Percentiles rank a stretch among this genome's conserved stretches.
Conservation (phyloP, 306 rosid genomes). For the Dryas drummondii region DNA sequence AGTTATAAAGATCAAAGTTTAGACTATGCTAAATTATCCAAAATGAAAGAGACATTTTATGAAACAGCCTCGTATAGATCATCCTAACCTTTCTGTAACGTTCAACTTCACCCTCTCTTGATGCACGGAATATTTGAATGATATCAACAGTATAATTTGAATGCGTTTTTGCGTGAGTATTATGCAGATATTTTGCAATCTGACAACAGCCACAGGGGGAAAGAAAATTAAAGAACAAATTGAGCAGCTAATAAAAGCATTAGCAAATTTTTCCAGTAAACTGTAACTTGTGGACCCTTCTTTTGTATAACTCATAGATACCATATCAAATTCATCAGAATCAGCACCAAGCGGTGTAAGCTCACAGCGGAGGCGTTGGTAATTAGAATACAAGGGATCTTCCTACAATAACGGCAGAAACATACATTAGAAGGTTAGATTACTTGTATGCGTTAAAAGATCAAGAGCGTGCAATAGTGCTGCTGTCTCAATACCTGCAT, state of each 20-base stretch:
- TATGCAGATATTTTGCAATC: constrained; percentile 74
- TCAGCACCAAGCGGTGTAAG: constrained; percentile 57
- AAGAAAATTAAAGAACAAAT: constrained; percentile 13
- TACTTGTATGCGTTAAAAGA: not conserved
- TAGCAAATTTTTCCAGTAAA: not conserved
- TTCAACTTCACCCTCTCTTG: constrained; percentile 71
- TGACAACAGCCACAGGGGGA: constrained; percentile 26
- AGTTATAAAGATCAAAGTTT: constrained; percentile 17
- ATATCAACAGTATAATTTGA: constrained; percentile 69
- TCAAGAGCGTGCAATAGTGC: not conserved
- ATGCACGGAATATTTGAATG: constrained; percentile 65
- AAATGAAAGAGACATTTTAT: constrained; percentile 3
- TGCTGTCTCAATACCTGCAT: constrained; percentile 55
- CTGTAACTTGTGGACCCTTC: not conserved
- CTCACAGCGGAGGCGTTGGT: constrained; percentile 74
- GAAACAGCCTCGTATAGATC: constrained; percentile 16
- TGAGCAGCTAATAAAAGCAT: constrained; percentile 5
- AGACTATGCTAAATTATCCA: constrained; percentile 8
- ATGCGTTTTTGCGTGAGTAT: constrained; percentile 92
- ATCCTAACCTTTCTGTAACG: constrained; percentile 65
- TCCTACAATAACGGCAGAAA: constrained; percentile 46
- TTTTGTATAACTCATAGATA: constrained; percentile 32
- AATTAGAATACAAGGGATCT: constrained; percentile 74
- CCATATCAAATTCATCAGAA: constrained; percentile 75
- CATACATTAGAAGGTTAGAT: constrained; percentile 17